Percentiles rank a stretch among this genome's conserved stretches.
Evolutionary conservation across 164 flowering plant genomes (phyloP).

Genomic region (Kingdonia uniflora): DNA sequence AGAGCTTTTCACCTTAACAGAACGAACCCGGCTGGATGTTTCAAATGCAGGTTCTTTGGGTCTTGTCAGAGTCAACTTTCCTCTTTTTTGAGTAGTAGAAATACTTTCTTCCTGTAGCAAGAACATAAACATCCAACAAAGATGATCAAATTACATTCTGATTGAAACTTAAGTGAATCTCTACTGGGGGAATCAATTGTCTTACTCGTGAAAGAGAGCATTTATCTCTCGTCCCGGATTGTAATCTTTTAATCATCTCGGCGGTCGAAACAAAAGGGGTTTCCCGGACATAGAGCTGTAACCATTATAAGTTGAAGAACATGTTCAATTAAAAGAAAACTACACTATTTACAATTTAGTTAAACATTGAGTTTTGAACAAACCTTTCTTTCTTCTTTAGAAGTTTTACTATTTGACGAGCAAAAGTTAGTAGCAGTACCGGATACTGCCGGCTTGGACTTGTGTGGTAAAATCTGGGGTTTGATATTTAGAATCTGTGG

Average conservation of each 20-base stretch:
- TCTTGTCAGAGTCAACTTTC: constrained; percentile 64
- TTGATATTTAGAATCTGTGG: constrained; percentile 65
- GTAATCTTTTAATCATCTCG: constrained; percentile 74
- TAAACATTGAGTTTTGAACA: constrained; percentile 5
- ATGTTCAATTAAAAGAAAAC: too few relatives aligned
- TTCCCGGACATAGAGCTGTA: constrained; percentile 81
- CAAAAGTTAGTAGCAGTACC: constrained; percentile 18
- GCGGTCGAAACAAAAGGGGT: constrained; percentile 77
- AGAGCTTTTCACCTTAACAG: constrained; percentile 61
- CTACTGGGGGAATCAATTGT: too few relatives aligned
- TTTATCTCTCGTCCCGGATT: constrained; percentile 62
- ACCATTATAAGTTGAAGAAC: too few relatives aligned
- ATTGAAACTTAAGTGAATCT: too few relatives aligned
- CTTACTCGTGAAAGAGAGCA: constrained; percentile 46
- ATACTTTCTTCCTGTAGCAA: constrained; percentile 27
- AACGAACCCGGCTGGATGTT: constrained; percentile 67
- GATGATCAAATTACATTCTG: not conserved
- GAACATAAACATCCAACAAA: not conserved
- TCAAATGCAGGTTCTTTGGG: constrained; percentile 84
- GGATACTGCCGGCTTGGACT: constrained; percentile 40
- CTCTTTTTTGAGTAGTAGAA: constrained; percentile 34
- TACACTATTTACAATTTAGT: too few relatives aligned
- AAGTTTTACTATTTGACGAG: constrained; percentile 23
- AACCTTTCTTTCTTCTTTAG: constrained; percentile 75
- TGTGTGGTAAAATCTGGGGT: constrained; percentile 58